phyloP scores from a whole-genome alignment of 1,284 basidiomycete genomes.

The Puccinia triticina region DNA sequence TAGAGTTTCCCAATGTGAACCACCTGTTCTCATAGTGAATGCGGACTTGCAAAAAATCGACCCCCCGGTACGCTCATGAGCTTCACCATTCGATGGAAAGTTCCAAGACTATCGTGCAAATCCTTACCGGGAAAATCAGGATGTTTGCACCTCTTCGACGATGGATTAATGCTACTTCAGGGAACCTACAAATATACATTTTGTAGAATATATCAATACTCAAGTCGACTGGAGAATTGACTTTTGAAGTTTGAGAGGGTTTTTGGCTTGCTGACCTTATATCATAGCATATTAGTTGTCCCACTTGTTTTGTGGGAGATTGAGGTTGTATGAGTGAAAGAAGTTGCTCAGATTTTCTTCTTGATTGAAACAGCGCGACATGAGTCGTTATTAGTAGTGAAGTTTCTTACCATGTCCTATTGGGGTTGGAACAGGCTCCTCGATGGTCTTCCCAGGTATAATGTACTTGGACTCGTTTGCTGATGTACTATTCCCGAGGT shows the following conservation, averaged over 20 bases:
- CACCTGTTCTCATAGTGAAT: conserved; percentile 59
- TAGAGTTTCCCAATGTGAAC: conserved; percentile 59
- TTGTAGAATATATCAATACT: neutral
- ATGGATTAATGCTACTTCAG: conserved; percentile 51
- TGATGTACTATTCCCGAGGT: too few species aligned
- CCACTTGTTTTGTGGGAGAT: conserved; percentile 29
- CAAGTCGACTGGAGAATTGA: neutral
- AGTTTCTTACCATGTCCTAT: too few species aligned
- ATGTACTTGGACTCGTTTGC: too few species aligned
- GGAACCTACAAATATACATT: conserved; percentile 1
- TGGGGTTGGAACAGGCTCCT: too few species aligned
- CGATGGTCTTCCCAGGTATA: too few species aligned
- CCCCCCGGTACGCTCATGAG: too few species aligned
- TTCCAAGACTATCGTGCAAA: neutral
- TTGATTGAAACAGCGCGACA: too few species aligned
- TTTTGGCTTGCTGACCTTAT: conserved; percentile 26
- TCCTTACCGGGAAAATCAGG: conserved; percentile 25
- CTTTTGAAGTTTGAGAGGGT: neutral
- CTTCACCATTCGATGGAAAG: too few species aligned
- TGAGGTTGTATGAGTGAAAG: neutral
- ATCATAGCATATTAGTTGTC: conserved; percentile 50
- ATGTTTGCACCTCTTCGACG: conserved; percentile 57
- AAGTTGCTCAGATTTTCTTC: neutral
- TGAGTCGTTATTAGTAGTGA: too few species aligned
- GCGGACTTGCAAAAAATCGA: conserved; percentile 55